phyloP scores from a whole-genome alignment of 805 yeast genomes.

The Hanseniaspora lachancei region DNA sequence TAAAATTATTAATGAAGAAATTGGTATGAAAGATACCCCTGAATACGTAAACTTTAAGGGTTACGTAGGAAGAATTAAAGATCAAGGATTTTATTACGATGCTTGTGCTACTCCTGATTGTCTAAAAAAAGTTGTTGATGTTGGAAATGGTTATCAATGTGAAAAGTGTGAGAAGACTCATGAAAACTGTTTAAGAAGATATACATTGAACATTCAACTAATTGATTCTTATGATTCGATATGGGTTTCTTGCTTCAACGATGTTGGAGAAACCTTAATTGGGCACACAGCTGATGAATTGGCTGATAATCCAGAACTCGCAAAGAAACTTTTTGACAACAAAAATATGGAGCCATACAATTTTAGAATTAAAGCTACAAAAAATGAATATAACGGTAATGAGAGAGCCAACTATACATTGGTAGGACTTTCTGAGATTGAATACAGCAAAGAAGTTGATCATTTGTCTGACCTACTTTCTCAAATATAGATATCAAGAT shows the following conservation, averaged over 20 bases:
- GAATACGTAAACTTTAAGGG: constrained; percentile 72
- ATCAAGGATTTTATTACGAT: constrained; percentile 75
- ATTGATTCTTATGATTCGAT: constrained; percentile 70
- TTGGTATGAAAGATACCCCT: constrained; percentile 64
- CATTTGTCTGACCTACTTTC: constrained; percentile 33
- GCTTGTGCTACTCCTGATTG: constrained; percentile 72
- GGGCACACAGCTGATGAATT: constrained; percentile 52
- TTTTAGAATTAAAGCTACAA: constrained; percentile 69
- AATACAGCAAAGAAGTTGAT: constrained; percentile 49
- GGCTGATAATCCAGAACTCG: constrained; percentile 27
- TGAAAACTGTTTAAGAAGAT: constrained; percentile 63
- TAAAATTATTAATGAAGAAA: constrained; percentile 50
- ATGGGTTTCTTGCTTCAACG: constrained; percentile 82
- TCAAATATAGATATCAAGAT: constrained; percentile 1
- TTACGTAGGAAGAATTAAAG: constrained; percentile 52
- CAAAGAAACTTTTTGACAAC: constrained; percentile 35
- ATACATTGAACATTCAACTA: constrained; percentile 61
- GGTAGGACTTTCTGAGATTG: constrained; percentile 38
- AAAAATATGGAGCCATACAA: constrained; percentile 55
- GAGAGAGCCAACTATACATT: constrained; percentile 65
- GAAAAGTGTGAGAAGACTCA: constrained; percentile 72
- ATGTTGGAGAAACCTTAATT: constrained; percentile 57
- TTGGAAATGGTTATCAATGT: constrained; percentile 66
- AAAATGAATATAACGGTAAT: constrained; percentile 70
- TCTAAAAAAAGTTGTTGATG: constrained; percentile 70